phyloP scores from a whole-genome alignment of 208 protist genomes.

The Leishmania amazonensis region DNA sequence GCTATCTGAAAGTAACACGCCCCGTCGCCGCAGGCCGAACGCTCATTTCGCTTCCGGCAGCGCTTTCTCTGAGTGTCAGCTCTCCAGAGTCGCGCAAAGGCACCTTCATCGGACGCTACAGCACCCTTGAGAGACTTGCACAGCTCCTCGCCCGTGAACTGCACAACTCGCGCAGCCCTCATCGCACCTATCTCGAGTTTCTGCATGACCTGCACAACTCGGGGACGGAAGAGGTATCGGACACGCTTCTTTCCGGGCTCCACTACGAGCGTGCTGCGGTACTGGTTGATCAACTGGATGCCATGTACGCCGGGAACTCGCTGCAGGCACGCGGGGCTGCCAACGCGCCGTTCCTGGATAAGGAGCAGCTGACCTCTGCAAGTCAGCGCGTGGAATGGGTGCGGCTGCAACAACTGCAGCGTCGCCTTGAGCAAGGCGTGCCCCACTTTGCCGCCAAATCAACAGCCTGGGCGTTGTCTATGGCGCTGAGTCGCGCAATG shows the following conservation, averaged over 20 bases:
- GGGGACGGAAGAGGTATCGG: conserved; percentile 44
- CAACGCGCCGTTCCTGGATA: conserved; percentile 80
- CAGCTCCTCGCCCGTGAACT: conserved; percentile 69
- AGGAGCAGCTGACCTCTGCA: conserved; percentile 38
- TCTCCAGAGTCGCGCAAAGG: conserved; percentile 8
- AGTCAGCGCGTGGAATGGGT: conserved; percentile 71
- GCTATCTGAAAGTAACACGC: conserved; percentile 48
- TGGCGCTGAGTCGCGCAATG: conserved; percentile 70
- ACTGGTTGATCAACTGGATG: conserved; percentile 56
- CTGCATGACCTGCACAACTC: conserved; percentile 85
- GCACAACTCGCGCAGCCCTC: conserved; percentile 59
- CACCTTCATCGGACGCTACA: conserved; percentile 38
- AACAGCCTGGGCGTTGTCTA: conserved; percentile 77
- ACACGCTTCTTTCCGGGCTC: conserved; percentile 10
- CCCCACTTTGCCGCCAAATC: conserved; percentile 84
- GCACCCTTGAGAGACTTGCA: conserved; percentile 46
- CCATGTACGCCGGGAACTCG: conserved; percentile 80
- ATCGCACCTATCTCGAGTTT: conserved; percentile 80
- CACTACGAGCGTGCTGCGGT: conserved; percentile 13
- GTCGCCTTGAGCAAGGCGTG: conserved; percentile 76
- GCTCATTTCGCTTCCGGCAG: conserved; percentile 66
- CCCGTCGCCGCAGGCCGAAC: conserved; percentile 36
- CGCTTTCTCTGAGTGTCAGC: conserved; percentile 38
- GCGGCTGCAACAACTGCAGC: conserved; percentile 50
- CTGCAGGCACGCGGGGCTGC: conserved; percentile 50